Base-by-base conservation (phyloP, 257 asterid genomes). In the Solanum pimpinellifolium region DNA sequence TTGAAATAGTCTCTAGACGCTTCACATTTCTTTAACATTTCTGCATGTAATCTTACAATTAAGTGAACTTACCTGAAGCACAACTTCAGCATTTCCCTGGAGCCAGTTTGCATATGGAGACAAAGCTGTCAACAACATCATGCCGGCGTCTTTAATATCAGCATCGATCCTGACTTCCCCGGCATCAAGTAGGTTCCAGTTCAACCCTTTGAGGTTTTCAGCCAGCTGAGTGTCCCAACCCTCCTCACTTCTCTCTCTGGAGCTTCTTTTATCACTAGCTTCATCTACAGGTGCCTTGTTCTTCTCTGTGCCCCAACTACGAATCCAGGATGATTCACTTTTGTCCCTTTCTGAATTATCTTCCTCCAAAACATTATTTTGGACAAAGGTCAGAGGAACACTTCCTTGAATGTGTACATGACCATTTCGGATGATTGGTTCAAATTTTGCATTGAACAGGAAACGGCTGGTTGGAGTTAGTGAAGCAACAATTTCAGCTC, bases 71-170 rank as follows among this genome's bases (percentile, higher is more conserved):
- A 95, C 99, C 98, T 96, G 99, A 86, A 97, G 98, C 98, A 93
- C 90, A 87, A 97, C 94, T 89, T 97, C 99, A 86, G 99, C 99
- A 93, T 88, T 96, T 84, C 99, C 99, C 29, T 97, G 96, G 86
- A 97, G 97, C 99, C 99, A 97, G 88, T 96, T 96, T 41, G 98
- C 99, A 90, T 97, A 91, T 86, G 99, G 99, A 90, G 99, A 96
- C 88, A 96, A 90, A 52, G 99, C 99, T 39, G 99, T 95, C 89
- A 97, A 91, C 93, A 97, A 90, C 97, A 95, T 94, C 99, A 97
- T 97, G 88, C 99, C 99, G 80, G 98, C 98, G 80, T 97, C 99
- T 92, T 95, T 97, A 80, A 97, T 91, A 92, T 97, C 99, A 89
- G 99, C 98, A 91, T 97, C 99, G 46, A 97, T 92, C 90, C 99